Conservation (phyloP, 345 rosid genomes). For the Pugionium cornutum region DNA sequence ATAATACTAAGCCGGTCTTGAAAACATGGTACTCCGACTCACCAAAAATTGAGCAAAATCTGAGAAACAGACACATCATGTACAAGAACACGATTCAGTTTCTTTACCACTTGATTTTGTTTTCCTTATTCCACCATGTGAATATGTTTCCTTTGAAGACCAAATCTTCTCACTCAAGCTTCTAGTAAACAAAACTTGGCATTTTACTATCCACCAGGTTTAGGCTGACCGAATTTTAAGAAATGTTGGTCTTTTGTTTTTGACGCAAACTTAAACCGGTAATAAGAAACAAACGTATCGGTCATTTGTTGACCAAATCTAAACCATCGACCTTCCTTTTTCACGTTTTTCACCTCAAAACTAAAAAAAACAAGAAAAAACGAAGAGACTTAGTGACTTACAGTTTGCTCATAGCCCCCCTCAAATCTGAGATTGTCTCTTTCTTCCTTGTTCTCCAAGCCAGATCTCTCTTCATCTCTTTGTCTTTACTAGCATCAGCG, state of each 20-base stretch:
- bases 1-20: too few relatives aligned
- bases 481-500: not conserved
- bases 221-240: not conserved
- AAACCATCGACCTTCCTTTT: too few relatives aligned
- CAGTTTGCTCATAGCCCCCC: not conserved
- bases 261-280: slow-evolving; percentile 25
- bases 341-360: not conserved
- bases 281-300: slow-evolving; percentile 3
- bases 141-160: too few relatives aligned
- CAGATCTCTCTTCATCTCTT: slow-evolving; percentile 35
- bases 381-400: not conserved
- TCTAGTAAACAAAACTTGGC: not conserved
- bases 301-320: slow-evolving; percentile 23
- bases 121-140: too few relatives aligned
- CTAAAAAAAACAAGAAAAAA: not conserved
- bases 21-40: too few relatives aligned
- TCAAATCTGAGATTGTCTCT: slow-evolving; percentile 25
- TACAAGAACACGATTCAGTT: too few relatives aligned
- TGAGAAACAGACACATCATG: too few relatives aligned
- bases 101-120: too few relatives aligned
- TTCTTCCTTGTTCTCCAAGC: slow-evolving; percentile 40
- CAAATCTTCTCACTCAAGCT: too few relatives aligned
- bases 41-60: too few relatives aligned
- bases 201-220: too few relatives aligned
- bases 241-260: slow-evolving; percentile 15